Conservation (phyloP, 2,329 filamentous ascomycete genomes). For the Penicillium palitans region DNA sequence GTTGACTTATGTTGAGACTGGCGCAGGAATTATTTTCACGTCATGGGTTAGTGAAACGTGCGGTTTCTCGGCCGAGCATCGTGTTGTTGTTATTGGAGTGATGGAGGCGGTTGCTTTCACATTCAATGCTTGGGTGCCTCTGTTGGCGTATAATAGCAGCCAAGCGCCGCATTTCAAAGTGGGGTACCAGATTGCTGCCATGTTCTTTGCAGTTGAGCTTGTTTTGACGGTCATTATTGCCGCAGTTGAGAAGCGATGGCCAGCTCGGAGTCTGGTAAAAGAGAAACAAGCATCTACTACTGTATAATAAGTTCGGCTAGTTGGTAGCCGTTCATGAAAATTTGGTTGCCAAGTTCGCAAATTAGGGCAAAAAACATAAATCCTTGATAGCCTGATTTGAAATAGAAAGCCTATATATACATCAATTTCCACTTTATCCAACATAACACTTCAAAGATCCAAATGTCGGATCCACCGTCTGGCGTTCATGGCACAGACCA, state of each 20-base stretch:
- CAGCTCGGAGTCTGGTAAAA: neutral
- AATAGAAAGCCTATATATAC: neutral
- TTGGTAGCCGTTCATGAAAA: neutral
- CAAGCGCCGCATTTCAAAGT: neutral
- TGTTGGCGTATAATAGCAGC: neutral
- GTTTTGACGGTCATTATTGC: neutral
- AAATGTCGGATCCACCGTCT: neutral
- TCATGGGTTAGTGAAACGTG: too few species aligned
- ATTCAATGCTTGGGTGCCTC: too few species aligned
- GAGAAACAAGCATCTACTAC: neutral
- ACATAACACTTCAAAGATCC: conserved; percentile 8
- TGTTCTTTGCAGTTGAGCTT: neutral
- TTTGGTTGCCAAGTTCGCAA: neutral
- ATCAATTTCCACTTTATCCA: neutral
- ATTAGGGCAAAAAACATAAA: too few species aligned
- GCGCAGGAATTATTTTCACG: too few species aligned
- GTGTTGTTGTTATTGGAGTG: too few species aligned
- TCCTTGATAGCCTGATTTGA: neutral
- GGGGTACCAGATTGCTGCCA: neutral
- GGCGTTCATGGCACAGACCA: neutral
- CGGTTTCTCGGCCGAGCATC: too few species aligned
- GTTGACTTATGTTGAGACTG: too few species aligned
- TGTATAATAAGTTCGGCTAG: neutral
- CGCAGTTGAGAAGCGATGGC: neutral
- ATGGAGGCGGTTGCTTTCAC: too few species aligned